Conservation (phyloP, 2,329 filamentous ascomycete species). For the Xylariaceae sp. region DNA sequence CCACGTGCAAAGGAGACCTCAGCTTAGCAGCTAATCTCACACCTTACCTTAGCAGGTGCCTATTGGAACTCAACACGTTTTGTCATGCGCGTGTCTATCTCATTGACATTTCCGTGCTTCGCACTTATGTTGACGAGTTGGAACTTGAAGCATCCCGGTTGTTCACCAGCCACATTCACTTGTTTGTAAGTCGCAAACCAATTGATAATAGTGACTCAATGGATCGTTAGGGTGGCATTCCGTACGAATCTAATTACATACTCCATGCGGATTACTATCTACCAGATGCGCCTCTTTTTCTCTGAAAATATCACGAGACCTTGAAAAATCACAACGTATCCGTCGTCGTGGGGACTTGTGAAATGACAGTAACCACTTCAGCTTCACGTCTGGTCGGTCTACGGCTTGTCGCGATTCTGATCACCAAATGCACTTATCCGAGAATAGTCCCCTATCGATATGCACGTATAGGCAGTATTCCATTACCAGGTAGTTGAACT, state of each 20-base stretch:
- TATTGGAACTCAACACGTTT: not conserved
- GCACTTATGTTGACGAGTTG: not conserved
- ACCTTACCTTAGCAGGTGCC: not conserved
- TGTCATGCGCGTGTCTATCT: not conserved
- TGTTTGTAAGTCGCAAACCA: not conserved
- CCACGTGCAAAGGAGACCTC: not conserved
- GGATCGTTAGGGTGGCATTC: too few species aligned
- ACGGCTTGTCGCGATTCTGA: not conserved
- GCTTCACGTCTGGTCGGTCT: too few species aligned
- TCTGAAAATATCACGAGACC: not conserved
- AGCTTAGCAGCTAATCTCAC: not conserved
- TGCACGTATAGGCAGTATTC: not conserved
- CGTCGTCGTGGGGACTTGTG: too few species aligned
- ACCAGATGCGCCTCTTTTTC: not conserved
- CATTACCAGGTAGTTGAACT: not conserved
- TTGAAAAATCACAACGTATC: not conserved
- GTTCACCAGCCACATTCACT: not conserved
- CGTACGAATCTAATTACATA: too few species aligned
- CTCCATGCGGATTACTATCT: not conserved
- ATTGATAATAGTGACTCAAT: not conserved
- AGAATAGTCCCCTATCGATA: slow-evolving; percentile 10
- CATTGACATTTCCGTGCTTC: too few species aligned
- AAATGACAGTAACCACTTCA: too few species aligned
- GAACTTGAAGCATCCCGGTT: not conserved
- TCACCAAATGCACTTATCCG: not conserved